A percentile compares a stretch with the other conserved stretches of the same genome.
These are phyloP conservation scores for Metschnikowia arizonensis DNA, from an alignment of 805 yeast species.

Conservation along the genomic window DNA sequence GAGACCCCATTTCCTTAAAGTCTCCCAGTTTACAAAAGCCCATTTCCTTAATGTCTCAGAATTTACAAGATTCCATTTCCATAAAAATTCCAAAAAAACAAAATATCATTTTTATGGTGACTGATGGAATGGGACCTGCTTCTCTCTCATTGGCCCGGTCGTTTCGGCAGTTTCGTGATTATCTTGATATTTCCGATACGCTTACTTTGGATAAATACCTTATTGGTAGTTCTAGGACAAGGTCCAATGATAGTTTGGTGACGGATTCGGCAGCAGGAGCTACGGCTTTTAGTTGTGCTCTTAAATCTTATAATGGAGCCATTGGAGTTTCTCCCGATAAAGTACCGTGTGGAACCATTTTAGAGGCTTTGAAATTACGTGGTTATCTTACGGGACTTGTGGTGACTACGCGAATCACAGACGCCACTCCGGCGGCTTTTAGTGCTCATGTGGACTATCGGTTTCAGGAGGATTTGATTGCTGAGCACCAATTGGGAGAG, in stretches of 20 bases:
- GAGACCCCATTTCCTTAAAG: too few species aligned
- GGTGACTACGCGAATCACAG: conserved; percentile 88
- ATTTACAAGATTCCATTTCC: neutral
- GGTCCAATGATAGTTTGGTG: conserved; percentile 69
- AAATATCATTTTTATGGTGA: conserved; percentile 81
- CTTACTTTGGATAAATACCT: conserved; percentile 63
- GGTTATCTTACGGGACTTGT: conserved; percentile 87
- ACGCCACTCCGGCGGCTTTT: conserved; percentile 93
- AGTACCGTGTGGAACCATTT: conserved; percentile 79
- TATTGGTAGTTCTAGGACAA: conserved; percentile 81
- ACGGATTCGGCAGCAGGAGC: conserved; percentile 99
- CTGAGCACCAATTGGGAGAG: conserved; percentile 79
- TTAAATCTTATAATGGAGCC: conserved; percentile 85
- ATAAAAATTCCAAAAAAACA: conserved; percentile 38
- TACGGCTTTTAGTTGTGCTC: conserved; percentile 83
- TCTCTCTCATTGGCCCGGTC: conserved; percentile 76
- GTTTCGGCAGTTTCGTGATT: conserved; percentile 59
- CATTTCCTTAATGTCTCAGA: neutral
- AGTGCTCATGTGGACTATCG: conserved; percentile 75
- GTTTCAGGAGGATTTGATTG: conserved; percentile 78
- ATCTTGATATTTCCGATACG: conserved; percentile 50
- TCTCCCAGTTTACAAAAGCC: too few species aligned
- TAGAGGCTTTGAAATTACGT: conserved; percentile 79
- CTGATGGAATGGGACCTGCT: conserved; percentile 96
- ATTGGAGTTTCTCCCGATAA: conserved; percentile 73